phyloP scores from a whole-genome alignment of 345 rosid genomes.

The Aegle marmelos region DNA sequence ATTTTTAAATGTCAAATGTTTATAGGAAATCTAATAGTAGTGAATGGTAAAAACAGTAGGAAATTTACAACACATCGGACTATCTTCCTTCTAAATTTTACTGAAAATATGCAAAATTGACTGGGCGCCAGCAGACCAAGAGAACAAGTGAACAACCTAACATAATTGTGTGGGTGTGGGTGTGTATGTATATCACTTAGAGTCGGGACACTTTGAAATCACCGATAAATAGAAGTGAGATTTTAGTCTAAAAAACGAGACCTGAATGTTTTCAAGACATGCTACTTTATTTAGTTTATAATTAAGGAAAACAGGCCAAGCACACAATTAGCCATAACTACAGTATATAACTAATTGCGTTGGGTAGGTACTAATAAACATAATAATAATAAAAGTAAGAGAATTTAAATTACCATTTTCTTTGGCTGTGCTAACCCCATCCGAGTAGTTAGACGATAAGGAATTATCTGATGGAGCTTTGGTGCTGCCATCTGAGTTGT shows the following conservation, averaged over 20 bases:
- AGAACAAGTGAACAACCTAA: background rate
- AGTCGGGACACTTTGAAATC: background rate
- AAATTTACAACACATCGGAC: background rate
- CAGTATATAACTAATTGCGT: background rate
- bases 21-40: background rate
- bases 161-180: too few species aligned
- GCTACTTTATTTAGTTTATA: background rate
- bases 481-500: slow-evolving; percentile 48
- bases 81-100: background rate
- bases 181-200: too few species aligned
- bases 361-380: slow-evolving; percentile 14
- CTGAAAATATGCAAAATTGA: background rate
- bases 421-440: slow-evolving; percentile 50
- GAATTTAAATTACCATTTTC: slow-evolving; percentile 43
- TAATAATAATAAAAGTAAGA: too few species aligned
- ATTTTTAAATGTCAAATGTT: too few species aligned
- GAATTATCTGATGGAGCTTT: slow-evolving; percentile 55
- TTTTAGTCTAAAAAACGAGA: background rate
- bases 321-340: slow-evolving; percentile 3
- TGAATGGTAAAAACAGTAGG: background rate
- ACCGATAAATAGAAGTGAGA: background rate
- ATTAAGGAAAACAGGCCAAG: background rate
- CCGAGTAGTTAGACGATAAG: slow-evolving; percentile 40
- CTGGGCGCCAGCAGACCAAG: background rate
- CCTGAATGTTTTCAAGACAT: background rate